Base-by-base conservation (phyloP, 495 filamentous ascomycete species). In the Hypomontagnella monticulosa region DNA sequence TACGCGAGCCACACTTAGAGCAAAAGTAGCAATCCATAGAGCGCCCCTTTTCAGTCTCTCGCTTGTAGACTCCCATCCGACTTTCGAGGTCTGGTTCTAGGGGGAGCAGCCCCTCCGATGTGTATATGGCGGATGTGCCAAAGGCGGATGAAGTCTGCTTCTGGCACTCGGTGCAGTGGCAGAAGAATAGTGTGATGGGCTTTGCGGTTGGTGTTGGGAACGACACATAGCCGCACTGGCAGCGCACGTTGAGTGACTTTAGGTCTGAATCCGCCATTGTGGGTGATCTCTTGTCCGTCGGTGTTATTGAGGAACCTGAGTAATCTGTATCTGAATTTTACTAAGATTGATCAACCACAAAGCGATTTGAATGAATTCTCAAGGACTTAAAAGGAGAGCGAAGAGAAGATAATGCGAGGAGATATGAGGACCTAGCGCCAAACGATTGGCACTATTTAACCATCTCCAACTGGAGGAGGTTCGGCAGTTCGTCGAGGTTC, bases 141-240 rank as follows among this genome's bases (percentile, higher is more conserved):
- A 83, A 87, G 4, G 85, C 85, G 6, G 84, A 83, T 12, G 81
- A 74, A 16, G 83, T 82, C 70, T 88, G 84, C 71, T 83, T 83
- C 41, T 77, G 82, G 70, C 86, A 88, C 61, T 87, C 80, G 43
- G 77, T 81, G 76, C 86, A 89, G 73, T 88, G 86, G 71, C 86
- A 88, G 73, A 81, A 76, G 75, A 81, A 87, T 15, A 87, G 55
- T 0, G 68, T 63, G 8, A 83, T 67, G 0, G 81, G 82, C 10
- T 68, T 41, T 19, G 75, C 52, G 1, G 72, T 65, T 10, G 84
- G 78, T 6, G 82, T 81, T 9, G 71, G 63, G 65, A 88, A 85
- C 18, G 72, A 59, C 14, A 87, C 70, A 51, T 73, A 59, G 32
- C 78, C 75, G 72, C 86, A 89, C 71, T 87, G 83, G 63, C 86